Evolutionary conservation across 2,329 filamentous ascomycete species (phyloP).

Genomic region (Fusarium sp.): DNA sequence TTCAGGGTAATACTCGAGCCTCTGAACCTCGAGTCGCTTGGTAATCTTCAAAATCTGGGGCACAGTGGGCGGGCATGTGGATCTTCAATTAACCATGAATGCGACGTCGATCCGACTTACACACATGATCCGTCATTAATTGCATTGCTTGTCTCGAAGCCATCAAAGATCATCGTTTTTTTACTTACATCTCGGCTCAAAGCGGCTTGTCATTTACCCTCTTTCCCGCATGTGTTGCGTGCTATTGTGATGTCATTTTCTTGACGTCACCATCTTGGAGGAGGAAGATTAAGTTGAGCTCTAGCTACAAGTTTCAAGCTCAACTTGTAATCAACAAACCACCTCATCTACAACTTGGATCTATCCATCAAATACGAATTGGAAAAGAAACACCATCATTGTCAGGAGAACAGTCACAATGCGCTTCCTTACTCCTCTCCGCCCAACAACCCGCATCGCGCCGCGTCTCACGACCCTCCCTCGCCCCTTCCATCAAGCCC

Average conservation of each 20-base stretch:
- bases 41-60: background rate
- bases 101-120: background rate
- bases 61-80: conserved; percentile 1
- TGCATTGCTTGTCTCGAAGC: background rate
- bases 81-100: conserved; percentile 4
- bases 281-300: conserved; percentile 15
- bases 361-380: fast-evolving
- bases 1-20: conserved; percentile 19
- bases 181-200: background rate
- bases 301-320: background rate
- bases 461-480: conserved; percentile 23
- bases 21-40: background rate
- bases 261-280: conserved; percentile 39
- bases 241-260: conserved; percentile 39
- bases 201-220: conserved; percentile 3
- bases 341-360: background rate
- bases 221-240: background rate
- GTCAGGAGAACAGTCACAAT: background rate
- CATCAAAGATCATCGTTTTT: background rate
- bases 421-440: conserved; percentile 27
- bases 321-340: conserved; percentile 3
- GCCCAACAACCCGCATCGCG: conserved; percentile 13
- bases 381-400: background rate
- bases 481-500: conserved; percentile 16
- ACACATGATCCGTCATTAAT: background rate